Percentiles rank a stretch among this genome's conserved stretches.
Conservation (phyloP, 306 rosid species). For the Gynostemma pentaphyllum region DNA sequence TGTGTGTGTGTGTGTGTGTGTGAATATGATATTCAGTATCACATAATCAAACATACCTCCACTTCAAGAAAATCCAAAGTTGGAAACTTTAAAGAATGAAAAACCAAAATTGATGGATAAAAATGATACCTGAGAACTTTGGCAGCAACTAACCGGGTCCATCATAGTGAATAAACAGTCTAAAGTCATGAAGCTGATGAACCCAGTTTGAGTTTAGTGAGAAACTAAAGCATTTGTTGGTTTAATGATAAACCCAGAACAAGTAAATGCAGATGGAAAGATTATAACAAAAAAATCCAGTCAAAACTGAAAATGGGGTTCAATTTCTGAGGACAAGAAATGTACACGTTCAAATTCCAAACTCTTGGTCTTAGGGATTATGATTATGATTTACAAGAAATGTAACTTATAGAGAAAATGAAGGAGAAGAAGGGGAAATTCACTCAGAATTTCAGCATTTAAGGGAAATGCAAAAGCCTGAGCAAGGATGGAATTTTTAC, state of each 20-base stretch:
- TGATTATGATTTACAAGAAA: not conserved
- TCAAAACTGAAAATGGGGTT: not conserved
- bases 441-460: not conserved
- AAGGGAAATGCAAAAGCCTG: not conserved
- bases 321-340: not conserved
- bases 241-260: conserved; percentile 14
- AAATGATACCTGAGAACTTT: conserved; percentile 50
- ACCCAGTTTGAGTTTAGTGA: conserved; percentile 28
- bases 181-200: conserved; percentile 28
- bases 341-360: conserved; percentile 1
- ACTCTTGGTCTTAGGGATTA: not conserved
- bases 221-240: conserved; percentile 22
- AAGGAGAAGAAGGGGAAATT: not conserved
- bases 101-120: not conserved
- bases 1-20: too few species aligned
- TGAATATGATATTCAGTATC: not conserved
- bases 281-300: not conserved
- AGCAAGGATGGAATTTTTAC: not conserved
- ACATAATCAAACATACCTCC: not conserved
- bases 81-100: not conserved
- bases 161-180: conserved; percentile 60
- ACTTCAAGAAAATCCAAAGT: not conserved
- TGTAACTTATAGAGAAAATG: not conserved
- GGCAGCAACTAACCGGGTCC: conserved; percentile 49
- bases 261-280: conserved; percentile 1